Base-by-base conservation (phyloP, 108 stramenopile species). In the Cyclotella baltica region DNA sequence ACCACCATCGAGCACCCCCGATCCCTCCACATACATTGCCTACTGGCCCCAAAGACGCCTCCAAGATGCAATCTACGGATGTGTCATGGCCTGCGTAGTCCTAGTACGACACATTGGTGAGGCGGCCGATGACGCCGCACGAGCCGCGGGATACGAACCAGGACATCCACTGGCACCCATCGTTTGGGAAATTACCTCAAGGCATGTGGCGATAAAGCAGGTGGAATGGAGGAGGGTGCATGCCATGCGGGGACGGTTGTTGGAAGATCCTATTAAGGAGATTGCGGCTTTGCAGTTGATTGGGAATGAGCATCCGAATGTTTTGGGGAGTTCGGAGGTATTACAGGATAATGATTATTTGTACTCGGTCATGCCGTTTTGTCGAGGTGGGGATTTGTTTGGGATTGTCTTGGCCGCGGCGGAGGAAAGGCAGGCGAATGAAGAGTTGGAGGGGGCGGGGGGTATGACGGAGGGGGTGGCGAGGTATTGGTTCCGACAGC, bases 231-330 rank as follows among this genome's bases (percentile, higher is more conserved):
- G 82, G 16, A 80, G 85, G 30, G 91, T 96, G 4, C 90, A 93
- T 70, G 88, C 80, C 30, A 86, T 87, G 84, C 70, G 94, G 27
- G 93, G 96, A 33, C 56, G 89, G 19, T 67, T 93, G 28, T 72
- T 94, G 52, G 97, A 98, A 86, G 96, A 97, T 77, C 96, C 96
- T 13, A 74, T 93, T 25, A 94, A 97, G 77, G 97, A 97, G 80
- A 89, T 96, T 36, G 88, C 92, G 37, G 93, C 92, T 11, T 91
- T 96, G 91, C 96, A 97, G 72, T 85, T 78, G 73, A 77, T 93
- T 43, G 95, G 92, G 76, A 65, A 76, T 46, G 71, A 66, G 22
- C 86, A 86, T 83, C 92, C 91, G 3, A 86, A 95, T 86, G 88
- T 93, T 5, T 67, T 90, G 66, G 92, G 93, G 59, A 84, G 87